Percentiles rank a stretch among this genome's conserved stretches.
phyloP scores from a whole-genome alignment of 129 eudicot genomes.

The Escallonia rubra region DNA sequence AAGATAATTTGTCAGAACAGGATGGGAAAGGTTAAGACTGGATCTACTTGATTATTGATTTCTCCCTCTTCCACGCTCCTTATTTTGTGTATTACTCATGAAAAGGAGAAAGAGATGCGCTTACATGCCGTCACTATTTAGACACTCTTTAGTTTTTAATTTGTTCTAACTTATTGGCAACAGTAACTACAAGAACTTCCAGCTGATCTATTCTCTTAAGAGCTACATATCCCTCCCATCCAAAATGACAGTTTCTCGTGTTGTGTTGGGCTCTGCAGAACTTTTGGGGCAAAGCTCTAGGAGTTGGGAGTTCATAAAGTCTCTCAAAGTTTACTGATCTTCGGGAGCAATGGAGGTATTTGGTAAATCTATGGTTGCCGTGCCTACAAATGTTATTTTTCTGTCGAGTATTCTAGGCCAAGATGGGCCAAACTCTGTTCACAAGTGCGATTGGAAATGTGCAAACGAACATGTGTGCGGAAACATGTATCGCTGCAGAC shows the following conservation, averaged over 20 bases:
- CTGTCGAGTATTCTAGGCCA: constrained; percentile 89
- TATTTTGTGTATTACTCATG: no score
- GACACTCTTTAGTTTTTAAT: no score
- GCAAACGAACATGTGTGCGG: constrained; percentile 88
- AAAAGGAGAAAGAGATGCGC: not conserved
- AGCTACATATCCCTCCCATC: not conserved
- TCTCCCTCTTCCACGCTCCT: no score
- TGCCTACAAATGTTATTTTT: constrained; percentile 81
- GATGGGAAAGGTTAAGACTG: no score
- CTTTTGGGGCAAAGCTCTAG: constrained; percentile 13
- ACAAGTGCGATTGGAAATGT: constrained; percentile 99
- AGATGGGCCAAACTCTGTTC: constrained; percentile 71
- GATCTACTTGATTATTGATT: no score
- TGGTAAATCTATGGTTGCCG: constrained; percentile 69
- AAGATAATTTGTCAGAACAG: no score
- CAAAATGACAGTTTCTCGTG: constrained; percentile 15
- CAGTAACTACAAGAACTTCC: not conserved
- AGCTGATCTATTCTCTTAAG: not conserved
- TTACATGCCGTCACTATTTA: not conserved
- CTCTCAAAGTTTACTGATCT: constrained; percentile 11
- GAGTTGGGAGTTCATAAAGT: constrained; percentile 3
- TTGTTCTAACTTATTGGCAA: not conserved
- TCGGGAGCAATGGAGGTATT: constrained; percentile 76
- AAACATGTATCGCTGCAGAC: constrained; percentile 87
- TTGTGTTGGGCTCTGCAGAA: constrained; percentile 46